phyloP scores from a whole-genome alignment of 2,329 filamentous ascomycete genomes.

The Aureobasidium pullulans region DNA sequence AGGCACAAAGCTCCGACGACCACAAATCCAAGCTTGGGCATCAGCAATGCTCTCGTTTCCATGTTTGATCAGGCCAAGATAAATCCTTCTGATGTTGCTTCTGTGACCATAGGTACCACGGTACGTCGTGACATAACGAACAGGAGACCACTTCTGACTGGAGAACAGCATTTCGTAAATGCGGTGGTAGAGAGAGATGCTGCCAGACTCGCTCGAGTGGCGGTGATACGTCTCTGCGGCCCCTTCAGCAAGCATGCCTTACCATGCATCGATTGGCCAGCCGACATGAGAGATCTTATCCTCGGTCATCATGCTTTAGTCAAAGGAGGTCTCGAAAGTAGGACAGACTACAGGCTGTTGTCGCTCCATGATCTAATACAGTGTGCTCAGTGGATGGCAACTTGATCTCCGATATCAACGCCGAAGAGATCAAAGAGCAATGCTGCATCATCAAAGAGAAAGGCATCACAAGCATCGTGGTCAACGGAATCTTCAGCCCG shows the following conservation, averaged over 20 bases:
- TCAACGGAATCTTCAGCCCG: conserved; percentile 12
- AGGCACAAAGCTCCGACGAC: conserved; percentile 11
- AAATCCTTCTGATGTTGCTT: neutral
- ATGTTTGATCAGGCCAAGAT: conserved; percentile 1
- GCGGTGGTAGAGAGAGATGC: conserved; percentile 8
- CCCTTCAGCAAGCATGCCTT: conserved; percentile 43
- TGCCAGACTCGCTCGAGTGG: conserved; percentile 6
- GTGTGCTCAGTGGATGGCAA: conserved; percentile 3
- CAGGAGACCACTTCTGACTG: neutral
- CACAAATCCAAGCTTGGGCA: conserved; percentile 7
- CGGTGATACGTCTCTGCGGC: conserved; percentile 22
- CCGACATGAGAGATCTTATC: conserved; percentile 38
- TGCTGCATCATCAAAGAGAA: neutral
- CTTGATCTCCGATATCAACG: conserved; percentile 8
- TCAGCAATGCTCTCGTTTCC: conserved; percentile 1
- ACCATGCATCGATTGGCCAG: conserved; percentile 44
- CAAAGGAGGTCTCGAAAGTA: conserved; percentile 18
- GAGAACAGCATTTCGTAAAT: conserved; percentile 6
- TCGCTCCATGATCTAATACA: neutral
- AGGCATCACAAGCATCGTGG: conserved; percentile 11
- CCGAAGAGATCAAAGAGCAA: conserved; percentile 4
- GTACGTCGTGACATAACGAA: neutral
- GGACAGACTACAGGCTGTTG: neutral
- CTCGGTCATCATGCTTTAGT: conserved; percentile 36
- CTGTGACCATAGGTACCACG: conserved; percentile 8